A percentile compares a stretch with the other conserved stretches of the same genome.
Conservation (phyloP, 108 stramenopile species). For the Cyclotella sp. region DNA sequence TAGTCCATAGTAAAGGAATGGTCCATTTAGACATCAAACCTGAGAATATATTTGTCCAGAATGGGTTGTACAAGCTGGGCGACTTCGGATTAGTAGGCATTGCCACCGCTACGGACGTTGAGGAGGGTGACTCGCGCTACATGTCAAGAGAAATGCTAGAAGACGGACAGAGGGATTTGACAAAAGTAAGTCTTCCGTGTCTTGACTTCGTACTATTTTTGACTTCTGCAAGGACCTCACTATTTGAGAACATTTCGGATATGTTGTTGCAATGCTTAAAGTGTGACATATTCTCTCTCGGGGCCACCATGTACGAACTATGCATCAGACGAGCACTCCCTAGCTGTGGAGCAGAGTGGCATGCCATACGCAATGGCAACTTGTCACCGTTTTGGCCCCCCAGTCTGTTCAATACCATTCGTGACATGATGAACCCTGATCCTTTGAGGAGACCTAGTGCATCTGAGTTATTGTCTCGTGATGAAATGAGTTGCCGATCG, state of each 20-base stretch:
- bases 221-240: not conserved
- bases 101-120: conserved; percentile 42
- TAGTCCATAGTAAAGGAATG: conserved; percentile 58
- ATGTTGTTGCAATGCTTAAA: not conserved
- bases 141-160: conserved; percentile 69
- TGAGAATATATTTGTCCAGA: conserved; percentile 72
- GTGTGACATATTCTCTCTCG: conserved; percentile 79
- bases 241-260: not conserved
- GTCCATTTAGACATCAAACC: conserved; percentile 79
- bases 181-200: conserved; percentile 57
- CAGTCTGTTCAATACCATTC: conserved; percentile 43
- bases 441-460: conserved; percentile 56
- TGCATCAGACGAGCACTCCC: conserved; percentile 56
- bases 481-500: conserved; percentile 18
- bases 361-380: conserved; percentile 61
- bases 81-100: conserved; percentile 66
- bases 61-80: conserved; percentile 67
- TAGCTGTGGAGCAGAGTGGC: conserved; percentile 68
- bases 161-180: conserved; percentile 76
- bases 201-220: not conserved
- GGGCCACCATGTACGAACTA: conserved; percentile 68
- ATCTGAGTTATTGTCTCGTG: conserved; percentile 44
- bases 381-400: conserved; percentile 36
- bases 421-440: conserved; percentile 65
- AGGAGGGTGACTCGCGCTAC: conserved; percentile 77